Base-by-base conservation (phyloP, 2,329 filamentous ascomycete species). In the Aureobasidium pullulans region DNA sequence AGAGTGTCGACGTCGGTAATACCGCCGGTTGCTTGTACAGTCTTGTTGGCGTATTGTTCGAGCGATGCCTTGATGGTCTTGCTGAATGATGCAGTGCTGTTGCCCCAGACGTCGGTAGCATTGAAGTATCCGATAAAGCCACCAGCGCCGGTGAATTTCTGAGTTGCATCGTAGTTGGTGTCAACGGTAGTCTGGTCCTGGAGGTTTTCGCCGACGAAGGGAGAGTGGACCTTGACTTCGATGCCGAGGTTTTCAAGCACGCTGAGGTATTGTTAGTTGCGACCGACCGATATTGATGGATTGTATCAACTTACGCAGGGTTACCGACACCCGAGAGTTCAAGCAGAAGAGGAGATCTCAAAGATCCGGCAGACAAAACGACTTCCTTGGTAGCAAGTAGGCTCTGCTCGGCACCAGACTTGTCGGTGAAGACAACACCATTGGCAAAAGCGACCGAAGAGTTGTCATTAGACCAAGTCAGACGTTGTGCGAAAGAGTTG, bases 1-100 rank as follows among this genome's bases (percentile, higher is more conserved):
- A 82, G 70, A 2, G 80, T 66, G n/a, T 67, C 64, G 61, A 77
- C 71, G 34, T 81, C 61, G 10, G 71, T 69, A n/a, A 68, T 60
- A 4, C 67, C 63, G 9, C 67, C 66, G 2, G 65, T 68, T 1
- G 64, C 61, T 44, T 66, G 63, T 11, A 70, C 68, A 34, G 61
- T 61, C 9, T 36, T 49, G 3, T 61, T 48, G 13, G 70, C 71
- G 43, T 71, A 73, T n/a, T 48, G 39, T 29, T 65, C 64, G 16
- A 70, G 61, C 23, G 69, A 68, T 19, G 67, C 59, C 7, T 54
- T 59, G 16, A 73, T 11, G 19, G 66, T 62, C 8, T 62, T 40
- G 3, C 62, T 48, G 11, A 71, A 57, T 11, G 57, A 47, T 1
- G 61, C 7, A 1, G 70, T 65, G 31, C 63, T 53, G 19, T 63